phyloP scores from a whole-genome alignment of 2,329 filamentous ascomycete species.

The Phyllosticta citriasiana region DNA sequence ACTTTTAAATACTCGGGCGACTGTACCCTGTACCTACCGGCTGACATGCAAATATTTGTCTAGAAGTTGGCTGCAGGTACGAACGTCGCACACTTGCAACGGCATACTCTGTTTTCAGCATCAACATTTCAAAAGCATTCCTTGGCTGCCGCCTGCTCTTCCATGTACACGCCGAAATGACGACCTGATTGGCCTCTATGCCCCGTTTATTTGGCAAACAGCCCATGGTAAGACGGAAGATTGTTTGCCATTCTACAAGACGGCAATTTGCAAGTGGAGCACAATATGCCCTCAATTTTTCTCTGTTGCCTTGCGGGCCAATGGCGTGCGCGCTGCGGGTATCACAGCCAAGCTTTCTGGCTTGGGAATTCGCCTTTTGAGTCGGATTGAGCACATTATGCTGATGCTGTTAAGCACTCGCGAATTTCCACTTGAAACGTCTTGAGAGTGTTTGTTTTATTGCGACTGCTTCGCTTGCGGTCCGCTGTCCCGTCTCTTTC shows the following conservation, averaged over 20 bases:
- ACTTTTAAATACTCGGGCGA: not conserved
- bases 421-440: not conserved
- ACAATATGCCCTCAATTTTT: not conserved
- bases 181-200: not conserved
- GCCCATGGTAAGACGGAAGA: not conserved
- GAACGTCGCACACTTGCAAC: not conserved
- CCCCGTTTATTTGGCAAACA: not conserved
- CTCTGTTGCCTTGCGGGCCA: not conserved
- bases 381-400: not conserved
- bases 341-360: not conserved
- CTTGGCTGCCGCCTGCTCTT: not conserved
- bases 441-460: not conserved
- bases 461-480: not conserved
- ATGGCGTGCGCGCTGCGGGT: not conserved
- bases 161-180: not conserved
- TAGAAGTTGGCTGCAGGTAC: not conserved
- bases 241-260: not conserved
- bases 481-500: not conserved
- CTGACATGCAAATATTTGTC: not conserved
- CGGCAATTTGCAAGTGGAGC: not conserved
- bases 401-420: not conserved
- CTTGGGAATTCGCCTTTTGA: not conserved
- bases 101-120: not conserved
- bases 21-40: not conserved
- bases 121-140: not conserved